phyloP scores from a whole-genome alignment of 75 land plant genomes.

The Cunninghamia lanceolata region DNA sequence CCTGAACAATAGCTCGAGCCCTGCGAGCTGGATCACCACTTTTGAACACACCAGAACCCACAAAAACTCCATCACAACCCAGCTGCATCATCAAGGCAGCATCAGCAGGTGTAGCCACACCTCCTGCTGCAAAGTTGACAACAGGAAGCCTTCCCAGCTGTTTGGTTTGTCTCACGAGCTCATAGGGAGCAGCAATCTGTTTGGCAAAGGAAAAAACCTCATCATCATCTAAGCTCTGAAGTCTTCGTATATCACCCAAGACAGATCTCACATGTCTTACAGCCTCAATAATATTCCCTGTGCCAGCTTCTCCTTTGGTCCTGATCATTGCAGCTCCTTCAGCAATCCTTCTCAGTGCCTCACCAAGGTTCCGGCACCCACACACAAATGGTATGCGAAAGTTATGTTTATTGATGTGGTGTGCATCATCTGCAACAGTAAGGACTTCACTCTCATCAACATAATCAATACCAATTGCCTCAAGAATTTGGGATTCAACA shows the following conservation, averaged over 20 bases:
- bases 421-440: constrained; percentile 70
- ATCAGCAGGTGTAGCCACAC: constrained; percentile 87
- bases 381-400: constrained; percentile 81
- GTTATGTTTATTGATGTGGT: constrained; percentile 96
- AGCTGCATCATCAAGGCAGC: constrained; percentile 98
- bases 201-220: constrained; percentile 76
- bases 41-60: constrained; percentile 93
- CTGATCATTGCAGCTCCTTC: constrained; percentile 91
- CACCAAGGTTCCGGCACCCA: constrained; percentile 77
- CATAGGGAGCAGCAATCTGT: constrained; percentile 66
- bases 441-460: constrained; percentile 92
- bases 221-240: constrained; percentile 70
- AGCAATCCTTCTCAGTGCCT: constrained; percentile 62
- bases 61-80: constrained; percentile 95
- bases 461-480: constrained; percentile 81
- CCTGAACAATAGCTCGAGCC: constrained; percentile 70
- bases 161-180: constrained; percentile 95
- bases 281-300: constrained; percentile 87
- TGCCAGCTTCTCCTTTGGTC: constrained; percentile 96
- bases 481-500: constrained; percentile 83
- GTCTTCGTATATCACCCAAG: constrained; percentile 57
- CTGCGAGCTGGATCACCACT: constrained; percentile 78
- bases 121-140: constrained; percentile 85
- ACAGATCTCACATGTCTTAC: constrained; percentile 79
- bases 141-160: constrained; percentile 90